These are phyloP conservation scores for Tolypocladium pustulatum DNA, from an alignment of 2,329 filamentous ascomycete genomes.

Conservation along the genomic window DNA sequence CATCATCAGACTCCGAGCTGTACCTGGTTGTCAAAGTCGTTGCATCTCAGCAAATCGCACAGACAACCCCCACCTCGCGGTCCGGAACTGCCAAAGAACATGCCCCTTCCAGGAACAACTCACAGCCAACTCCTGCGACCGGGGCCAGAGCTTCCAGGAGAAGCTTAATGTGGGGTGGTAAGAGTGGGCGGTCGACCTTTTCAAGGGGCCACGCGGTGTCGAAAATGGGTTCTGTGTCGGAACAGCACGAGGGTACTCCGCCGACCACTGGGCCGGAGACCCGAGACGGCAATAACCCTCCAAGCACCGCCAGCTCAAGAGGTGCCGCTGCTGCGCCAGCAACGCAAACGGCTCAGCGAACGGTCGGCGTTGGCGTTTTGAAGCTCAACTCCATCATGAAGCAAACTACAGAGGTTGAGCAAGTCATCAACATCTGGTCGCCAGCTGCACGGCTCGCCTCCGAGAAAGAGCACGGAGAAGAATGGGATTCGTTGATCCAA, in stretches of 20 bases:
- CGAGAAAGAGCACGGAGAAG: constrained; percentile 50
- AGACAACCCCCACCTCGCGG: constrained; percentile 37
- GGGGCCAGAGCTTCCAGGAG: constrained; percentile 46
- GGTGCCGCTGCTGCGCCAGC: constrained; percentile 11
- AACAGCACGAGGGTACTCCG: constrained; percentile 33
- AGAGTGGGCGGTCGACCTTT: constrained; percentile 41
- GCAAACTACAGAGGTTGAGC: constrained; percentile 61
- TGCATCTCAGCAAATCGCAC: constrained; percentile 39
- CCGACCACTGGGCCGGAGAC: constrained; percentile 26
- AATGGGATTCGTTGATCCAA: constrained; percentile 63
- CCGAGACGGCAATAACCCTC: constrained; percentile 34
- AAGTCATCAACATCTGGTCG: constrained; percentile 69
- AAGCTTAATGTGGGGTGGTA: constrained; percentile 62
- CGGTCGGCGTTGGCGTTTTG: constrained; percentile 66
- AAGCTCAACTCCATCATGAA: constrained; percentile 68
- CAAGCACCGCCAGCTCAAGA: constrained; percentile 46
- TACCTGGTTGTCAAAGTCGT: constrained; percentile 79
- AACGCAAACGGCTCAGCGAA: constrained; percentile 34
- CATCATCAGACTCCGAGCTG: constrained; percentile 58
- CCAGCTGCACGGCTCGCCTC: constrained; percentile 42
- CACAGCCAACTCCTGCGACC: constrained; percentile 37
- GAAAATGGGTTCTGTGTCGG: constrained; percentile 48
- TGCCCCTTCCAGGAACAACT: constrained; percentile 29
- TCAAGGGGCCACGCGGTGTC: constrained; percentile 36
- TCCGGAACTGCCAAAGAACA: constrained; percentile 35